Conservation (phyloP, 2,329 filamentous ascomycete genomes). For the Knufia fluminis region DNA sequence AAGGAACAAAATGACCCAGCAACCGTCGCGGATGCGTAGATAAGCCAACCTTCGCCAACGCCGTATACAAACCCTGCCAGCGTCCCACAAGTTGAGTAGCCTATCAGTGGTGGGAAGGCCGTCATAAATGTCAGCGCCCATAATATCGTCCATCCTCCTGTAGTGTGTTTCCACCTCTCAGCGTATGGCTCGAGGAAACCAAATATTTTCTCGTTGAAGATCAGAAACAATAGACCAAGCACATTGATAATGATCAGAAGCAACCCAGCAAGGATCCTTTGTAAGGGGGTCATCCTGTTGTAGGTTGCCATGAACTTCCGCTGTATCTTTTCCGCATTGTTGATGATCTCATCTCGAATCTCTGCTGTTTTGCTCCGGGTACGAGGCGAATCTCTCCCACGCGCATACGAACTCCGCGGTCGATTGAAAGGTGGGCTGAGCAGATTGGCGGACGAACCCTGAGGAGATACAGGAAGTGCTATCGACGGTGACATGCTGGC, state of each 20-base stretch:
- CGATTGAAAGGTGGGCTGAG: slow-evolving; percentile 25
- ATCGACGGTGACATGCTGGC: slow-evolving; percentile 7
- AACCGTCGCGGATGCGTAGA: slow-evolving; percentile 70
- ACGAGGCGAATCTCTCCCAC: neutral
- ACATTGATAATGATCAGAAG: slow-evolving; percentile 44
- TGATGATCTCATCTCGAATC: slow-evolving; percentile 31
- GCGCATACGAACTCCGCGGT: neutral
- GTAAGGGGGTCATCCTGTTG: slow-evolving; percentile 40
- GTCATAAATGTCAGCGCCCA: slow-evolving; percentile 67
- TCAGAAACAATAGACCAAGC: slow-evolving; percentile 57
- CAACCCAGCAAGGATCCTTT: slow-evolving; percentile 51
- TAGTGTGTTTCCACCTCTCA: slow-evolving; percentile 64
- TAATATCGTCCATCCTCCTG: slow-evolving; percentile 63
- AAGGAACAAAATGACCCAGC: slow-evolving; percentile 72
- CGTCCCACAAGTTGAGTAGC: slow-evolving; percentile 70
- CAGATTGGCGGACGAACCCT: slow-evolving; percentile 28
- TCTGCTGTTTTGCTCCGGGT: slow-evolving; percentile 4
- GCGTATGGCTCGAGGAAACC: slow-evolving; percentile 63
- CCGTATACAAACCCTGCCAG: slow-evolving; percentile 64
- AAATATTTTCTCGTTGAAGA: slow-evolving; percentile 76
- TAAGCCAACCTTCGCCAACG: slow-evolving; percentile 67
- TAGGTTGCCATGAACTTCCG: slow-evolving; percentile 29
- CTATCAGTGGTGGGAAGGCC: slow-evolving; percentile 78
- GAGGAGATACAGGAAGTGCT: slow-evolving; percentile 25
- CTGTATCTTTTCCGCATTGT: slow-evolving; percentile 29